These are phyloP conservation scores for Lyophyllum decastes DNA, from an alignment of 768 basidiomycete genomes.

Conservation along the genomic window DNA sequence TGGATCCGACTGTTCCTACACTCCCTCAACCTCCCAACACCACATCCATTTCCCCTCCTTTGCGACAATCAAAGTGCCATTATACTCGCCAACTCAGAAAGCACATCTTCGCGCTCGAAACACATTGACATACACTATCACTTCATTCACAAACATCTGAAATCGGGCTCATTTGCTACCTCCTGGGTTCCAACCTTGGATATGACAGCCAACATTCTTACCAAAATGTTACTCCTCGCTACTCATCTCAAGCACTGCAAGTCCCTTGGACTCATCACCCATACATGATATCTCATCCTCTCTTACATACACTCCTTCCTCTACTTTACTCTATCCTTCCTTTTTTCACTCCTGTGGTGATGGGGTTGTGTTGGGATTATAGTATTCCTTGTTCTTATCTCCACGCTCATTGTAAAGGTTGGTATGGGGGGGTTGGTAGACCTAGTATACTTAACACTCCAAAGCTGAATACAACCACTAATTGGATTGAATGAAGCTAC, in stretches of 20 bases:
- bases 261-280: too few relatives aligned
- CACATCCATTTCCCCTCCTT: slow-evolving; percentile 17
- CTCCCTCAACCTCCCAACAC: slow-evolving; percentile 6
- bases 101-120: slow-evolving; percentile 29
- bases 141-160: slow-evolving; percentile 33
- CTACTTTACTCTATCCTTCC: background rate
- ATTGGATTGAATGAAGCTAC: too few relatives aligned
- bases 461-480: too few relatives aligned
- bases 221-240: slow-evolving; percentile 29
- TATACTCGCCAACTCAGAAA: slow-evolving; percentile 14
- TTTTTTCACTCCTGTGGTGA: background rate
- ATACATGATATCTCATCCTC: background rate
- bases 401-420: too few relatives aligned
- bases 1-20: slow-evolving; percentile 16
- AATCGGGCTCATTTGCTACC: slow-evolving; percentile 16
- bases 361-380: background rate
- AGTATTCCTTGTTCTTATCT: too few relatives aligned
- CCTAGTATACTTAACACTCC: too few relatives aligned
- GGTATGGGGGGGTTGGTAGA: too few relatives aligned
- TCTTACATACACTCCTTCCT: too few relatives aligned
- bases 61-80: slow-evolving; percentile 21
- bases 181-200: slow-evolving; percentile 30
- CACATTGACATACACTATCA: slow-evolving; percentile 24
- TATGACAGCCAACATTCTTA: slow-evolving; percentile 41
- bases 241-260: slow-evolving; percentile 15